These are phyloP conservation scores for Spergularia azorica DNA, from an alignment of 179 eudicot species.

Conservation along the genomic window DNA sequence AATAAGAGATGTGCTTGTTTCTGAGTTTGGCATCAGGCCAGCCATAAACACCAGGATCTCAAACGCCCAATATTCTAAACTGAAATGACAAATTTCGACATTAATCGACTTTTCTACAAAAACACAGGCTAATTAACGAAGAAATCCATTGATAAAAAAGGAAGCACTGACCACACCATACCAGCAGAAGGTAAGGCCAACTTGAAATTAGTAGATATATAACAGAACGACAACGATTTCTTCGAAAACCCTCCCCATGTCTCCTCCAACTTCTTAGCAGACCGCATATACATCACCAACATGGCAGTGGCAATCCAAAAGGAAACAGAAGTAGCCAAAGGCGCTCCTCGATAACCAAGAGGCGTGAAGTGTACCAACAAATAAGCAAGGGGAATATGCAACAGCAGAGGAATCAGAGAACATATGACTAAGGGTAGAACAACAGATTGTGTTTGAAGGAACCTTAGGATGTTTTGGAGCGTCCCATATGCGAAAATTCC, in stretches of 20 bases:
- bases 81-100: slow-evolving; percentile 16
- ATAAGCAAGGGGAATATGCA: slow-evolving; percentile 46
- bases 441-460: slow-evolving; percentile 68
- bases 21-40: slow-evolving; percentile 62
- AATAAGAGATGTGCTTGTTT: slow-evolving; percentile 55
- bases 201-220: slow-evolving; percentile 39
- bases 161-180: slow-evolving; percentile 65
- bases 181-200: slow-evolving; percentile 72
- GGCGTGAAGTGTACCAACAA: slow-evolving; percentile 40
- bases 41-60: slow-evolving; percentile 65
- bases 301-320: slow-evolving; percentile 52
- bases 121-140: background rate
- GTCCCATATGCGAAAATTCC: slow-evolving; percentile 56
- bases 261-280: slow-evolving; percentile 38
- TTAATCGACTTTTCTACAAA: background rate
- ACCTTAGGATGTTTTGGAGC: slow-evolving; percentile 59
- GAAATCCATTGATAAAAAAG: background rate
- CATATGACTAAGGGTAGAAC: slow-evolving; percentile 45
- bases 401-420: slow-evolving; percentile 44
- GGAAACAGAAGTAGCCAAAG: slow-evolving; percentile 58
- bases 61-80: slow-evolving; percentile 76
- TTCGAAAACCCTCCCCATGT: slow-evolving; percentile 59
- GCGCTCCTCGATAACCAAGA: slow-evolving; percentile 56
- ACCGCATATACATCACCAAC: slow-evolving; percentile 41
- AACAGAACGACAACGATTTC: slow-evolving; percentile 36